Conservation (phyloP, 305 asterid species). For the Fraxinus floribunda region DNA sequence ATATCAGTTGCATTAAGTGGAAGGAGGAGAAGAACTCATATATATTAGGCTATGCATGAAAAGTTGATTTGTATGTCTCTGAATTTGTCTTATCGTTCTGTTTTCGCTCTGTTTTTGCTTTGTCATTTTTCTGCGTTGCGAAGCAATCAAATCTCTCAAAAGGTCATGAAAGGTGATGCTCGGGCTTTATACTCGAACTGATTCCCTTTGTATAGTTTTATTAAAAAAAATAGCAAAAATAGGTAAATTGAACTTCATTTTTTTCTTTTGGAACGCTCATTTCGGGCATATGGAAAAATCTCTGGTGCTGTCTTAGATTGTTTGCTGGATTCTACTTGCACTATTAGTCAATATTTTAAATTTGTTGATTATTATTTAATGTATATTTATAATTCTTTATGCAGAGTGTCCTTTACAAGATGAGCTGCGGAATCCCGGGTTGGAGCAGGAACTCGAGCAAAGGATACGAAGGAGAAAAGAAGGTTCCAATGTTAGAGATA, state of each 20-base stretch:
- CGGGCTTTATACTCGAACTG: background rate
- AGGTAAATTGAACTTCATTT: background rate
- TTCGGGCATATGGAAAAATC: background rate
- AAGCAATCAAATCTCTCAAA: background rate
- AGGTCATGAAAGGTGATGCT: background rate
- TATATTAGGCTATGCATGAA: background rate
- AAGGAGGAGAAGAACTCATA: background rate
- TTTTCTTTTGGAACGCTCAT: background rate
- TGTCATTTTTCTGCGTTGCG: background rate
- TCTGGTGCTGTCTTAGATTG: background rate
- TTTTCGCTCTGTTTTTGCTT: background rate
- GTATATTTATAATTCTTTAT: constrained; percentile 9
- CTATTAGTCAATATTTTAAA: background rate
- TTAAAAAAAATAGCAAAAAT: no score
- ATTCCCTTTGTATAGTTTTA: background rate
- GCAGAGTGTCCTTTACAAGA: constrained; percentile 47
- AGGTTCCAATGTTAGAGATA: constrained; percentile 60
- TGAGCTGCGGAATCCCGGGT: constrained; percentile 51
- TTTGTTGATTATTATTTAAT: constrained; percentile 9
- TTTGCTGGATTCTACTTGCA: background rate
- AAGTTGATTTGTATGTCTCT: background rate
- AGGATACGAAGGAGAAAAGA: constrained; percentile 59
- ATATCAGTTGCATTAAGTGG: background rate
- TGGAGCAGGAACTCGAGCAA: constrained; percentile 66
- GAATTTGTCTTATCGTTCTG: background rate